Percentiles rank a stretch among this genome's conserved stretches.
Conservation (phyloP, 257 asterid species). For the Solanum bukasovii region DNA sequence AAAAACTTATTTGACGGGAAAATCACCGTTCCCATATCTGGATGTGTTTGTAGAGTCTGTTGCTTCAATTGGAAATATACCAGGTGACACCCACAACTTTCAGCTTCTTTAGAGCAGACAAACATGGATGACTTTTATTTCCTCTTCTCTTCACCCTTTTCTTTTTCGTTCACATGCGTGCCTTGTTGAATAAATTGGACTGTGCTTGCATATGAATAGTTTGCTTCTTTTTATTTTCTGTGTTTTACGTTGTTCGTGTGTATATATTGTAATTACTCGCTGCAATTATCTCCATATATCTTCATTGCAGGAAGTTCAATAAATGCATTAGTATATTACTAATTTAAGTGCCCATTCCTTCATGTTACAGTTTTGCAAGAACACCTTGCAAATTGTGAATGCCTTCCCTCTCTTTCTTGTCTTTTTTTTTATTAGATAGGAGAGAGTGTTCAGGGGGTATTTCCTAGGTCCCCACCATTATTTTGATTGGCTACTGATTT, state of each 20-base stretch:
- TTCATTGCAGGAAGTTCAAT: neutral
- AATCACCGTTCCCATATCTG: conserved; percentile 78
- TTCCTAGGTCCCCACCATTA: neutral
- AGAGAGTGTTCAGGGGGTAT: neutral
- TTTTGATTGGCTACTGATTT: neutral
- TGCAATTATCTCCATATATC: neutral
- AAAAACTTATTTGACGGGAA: conserved; percentile 58
- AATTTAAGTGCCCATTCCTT: neutral
- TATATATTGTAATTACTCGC: neutral
- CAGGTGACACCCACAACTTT: conserved; percentile 35
- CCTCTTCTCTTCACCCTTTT: neutral
- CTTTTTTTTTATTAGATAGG: neutral
- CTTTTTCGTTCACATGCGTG: neutral
- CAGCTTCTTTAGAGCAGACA: neutral
- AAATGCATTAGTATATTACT: neutral
- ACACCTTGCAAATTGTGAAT: neutral
- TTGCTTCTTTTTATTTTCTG: neutral
- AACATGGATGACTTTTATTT: neutral
- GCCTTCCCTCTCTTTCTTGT: neutral
- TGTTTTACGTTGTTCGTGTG: neutral
- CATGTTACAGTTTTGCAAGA: neutral
- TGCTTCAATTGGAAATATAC: conserved; percentile 67
- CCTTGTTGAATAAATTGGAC: neutral
- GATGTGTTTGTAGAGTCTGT: conserved; percentile 56
- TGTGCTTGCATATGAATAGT: neutral